Base-by-base conservation (phyloP, 1,284 basidiomycete genomes). In the Trametes hirsuta region DNA sequence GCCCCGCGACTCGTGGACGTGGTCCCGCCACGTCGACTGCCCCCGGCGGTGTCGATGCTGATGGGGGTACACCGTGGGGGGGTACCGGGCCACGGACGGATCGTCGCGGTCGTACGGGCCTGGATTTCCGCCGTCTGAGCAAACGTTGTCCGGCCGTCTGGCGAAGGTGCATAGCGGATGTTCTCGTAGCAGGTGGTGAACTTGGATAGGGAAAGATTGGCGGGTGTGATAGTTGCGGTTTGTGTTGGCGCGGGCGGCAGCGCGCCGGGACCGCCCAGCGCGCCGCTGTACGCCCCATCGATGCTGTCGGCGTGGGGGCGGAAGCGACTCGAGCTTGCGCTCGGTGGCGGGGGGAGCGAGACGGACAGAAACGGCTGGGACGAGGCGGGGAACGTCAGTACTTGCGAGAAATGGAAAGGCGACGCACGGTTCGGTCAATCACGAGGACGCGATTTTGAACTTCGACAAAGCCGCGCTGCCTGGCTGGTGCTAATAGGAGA, bases 181-280 rank as follows among this genome's bases (percentile, higher is more conserved):
- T 85, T 87, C 75, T 98, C 95, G 66, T 92, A 88, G 71, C 93
- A 94, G 35, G 91, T 90, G 54, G 91, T 90, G 69, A 94, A 94
- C 76, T 97, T 91, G 14, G 93, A 94, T 46, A 97, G 79, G 22
- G 91, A 93, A 53, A 97, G 87, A 76, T 96, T 97, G 74, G 94
- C 88, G 22, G 93, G 94, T 21, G 88, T 89, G 73, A 97, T 94
- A 62, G 87, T 88, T 36, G 90, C 91, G 48, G 84, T 86, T 75
- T 89, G 87, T 30, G 82, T 85, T 54, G 85, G n/a, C 15, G 74
- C 56, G 42, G 81, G 77, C 3, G 83, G 82, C 6, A 77, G 77
- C 12, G 73, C 75, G 1, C 66, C 72, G 3, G 69, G 69, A 39
- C 66, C 71, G 9, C 68, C 62, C 34, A 72, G 71, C n/a, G 48